Conservation (phyloP, 208 protist genomes). For the Crithidia sp. region DNA sequence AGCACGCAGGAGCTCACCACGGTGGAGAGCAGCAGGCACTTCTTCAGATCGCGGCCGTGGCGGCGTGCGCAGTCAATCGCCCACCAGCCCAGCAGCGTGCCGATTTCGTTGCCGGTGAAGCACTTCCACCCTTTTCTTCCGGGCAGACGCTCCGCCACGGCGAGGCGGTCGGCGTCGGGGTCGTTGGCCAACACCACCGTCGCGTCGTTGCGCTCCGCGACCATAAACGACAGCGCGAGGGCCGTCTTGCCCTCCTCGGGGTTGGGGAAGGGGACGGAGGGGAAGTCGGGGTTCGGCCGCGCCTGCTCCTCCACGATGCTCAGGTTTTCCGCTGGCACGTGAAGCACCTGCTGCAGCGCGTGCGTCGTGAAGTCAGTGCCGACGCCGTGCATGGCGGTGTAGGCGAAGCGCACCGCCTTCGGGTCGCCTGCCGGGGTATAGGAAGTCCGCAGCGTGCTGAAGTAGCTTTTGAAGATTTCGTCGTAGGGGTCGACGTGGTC, state of each 20-base stretch:
- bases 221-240: conserved; percentile 89
- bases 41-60: conserved; percentile 41
- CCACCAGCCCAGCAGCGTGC: conserved; percentile 96
- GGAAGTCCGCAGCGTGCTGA: conserved; percentile 41
- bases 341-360: conserved; percentile 74
- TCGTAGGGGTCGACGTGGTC: conserved; percentile 64
- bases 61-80: conserved; percentile 66
- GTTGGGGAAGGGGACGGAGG: conserved; percentile 98
- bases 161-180: conserved; percentile 98
- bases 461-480: conserved; percentile 68
- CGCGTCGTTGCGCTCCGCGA: conserved; percentile 60
- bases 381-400: conserved; percentile 95
- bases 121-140: conserved; percentile 87
- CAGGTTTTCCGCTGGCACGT: conserved; percentile 51
- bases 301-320: conserved; percentile 86
- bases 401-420: conserved; percentile 54
- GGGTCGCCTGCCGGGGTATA: conserved; percentile 43
- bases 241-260: conserved; percentile 97
- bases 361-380: conserved; percentile 81
- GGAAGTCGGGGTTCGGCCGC: conserved; percentile 97
- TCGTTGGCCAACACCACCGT: conserved; percentile 98
- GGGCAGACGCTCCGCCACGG: conserved; percentile 89
- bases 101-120: conserved; percentile 98
- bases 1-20: conserved; percentile 93
- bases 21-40: conserved; percentile 68